These are phyloP conservation scores for Brettanomyces sp. DNA, from an alignment of 805 yeast species.

Conservation along the genomic window DNA sequence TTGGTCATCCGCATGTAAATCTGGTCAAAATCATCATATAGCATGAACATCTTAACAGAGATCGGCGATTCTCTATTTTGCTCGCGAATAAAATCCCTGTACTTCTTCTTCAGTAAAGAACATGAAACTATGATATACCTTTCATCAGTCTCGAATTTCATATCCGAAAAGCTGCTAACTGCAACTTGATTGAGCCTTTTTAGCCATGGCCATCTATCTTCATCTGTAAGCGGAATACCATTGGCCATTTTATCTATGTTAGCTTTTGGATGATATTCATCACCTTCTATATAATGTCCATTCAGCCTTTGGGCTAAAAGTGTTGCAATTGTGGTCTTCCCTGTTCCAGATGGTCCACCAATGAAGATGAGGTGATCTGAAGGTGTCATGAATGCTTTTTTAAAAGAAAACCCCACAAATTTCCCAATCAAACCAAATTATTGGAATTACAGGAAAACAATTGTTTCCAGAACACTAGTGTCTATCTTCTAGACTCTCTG, in stretches of 20 bases:
- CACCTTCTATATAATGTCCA: conserved; percentile 77
- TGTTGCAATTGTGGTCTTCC: conserved; percentile 74
- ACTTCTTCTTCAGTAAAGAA: conserved; percentile 69
- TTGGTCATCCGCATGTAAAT: conserved; percentile 48
- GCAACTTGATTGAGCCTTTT: conserved; percentile 35
- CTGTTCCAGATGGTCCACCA: conserved; percentile 97
- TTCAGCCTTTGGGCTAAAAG: conserved; percentile 34
- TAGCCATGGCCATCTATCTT: conserved; percentile 91
- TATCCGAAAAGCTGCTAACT: conserved; percentile 27
- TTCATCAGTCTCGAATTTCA: not conserved
- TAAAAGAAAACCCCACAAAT: too few relatives aligned
- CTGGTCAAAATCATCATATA: conserved; percentile 55
- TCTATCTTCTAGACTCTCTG: too few relatives aligned
- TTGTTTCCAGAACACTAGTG: too few relatives aligned
- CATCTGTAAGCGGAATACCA: conserved; percentile 78
- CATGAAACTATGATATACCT: conserved; percentile 58
- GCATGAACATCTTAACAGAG: conserved; percentile 44
- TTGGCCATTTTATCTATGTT: conserved; percentile 78
- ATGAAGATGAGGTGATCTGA: conserved; percentile 33
- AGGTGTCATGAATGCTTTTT: not conserved
- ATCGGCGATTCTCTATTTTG: conserved; percentile 25
- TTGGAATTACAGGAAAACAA: too few relatives aligned
- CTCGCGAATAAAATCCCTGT: conserved; percentile 53
- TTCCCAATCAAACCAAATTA: too few relatives aligned
- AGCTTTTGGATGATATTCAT: conserved; percentile 55